Evolutionary conservation across 768 basidiomycete genomes (phyloP), one percentile per base, ranked within the genome.

Genomic region (Rhodotorula paludigena): DNA sequence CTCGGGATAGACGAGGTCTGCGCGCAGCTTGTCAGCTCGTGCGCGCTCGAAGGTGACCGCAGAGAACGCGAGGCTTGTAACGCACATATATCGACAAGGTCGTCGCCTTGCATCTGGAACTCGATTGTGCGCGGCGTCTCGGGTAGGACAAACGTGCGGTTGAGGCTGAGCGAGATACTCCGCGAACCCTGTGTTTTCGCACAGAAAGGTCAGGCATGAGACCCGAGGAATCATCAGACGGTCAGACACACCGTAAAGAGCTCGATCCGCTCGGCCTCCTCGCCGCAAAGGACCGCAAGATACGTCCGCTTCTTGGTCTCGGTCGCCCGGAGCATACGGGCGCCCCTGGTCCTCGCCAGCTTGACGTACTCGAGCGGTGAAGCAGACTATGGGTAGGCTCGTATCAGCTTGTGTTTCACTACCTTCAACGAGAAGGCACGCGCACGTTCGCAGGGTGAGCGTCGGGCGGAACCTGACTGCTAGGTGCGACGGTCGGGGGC

Each of bases 301-400:
- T 93, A 94, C 87, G 92, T 94, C 80, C 91, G 90, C 81, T 86
- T 91, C 63, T 83, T 84, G 9, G 91, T 94, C 79, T 94, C 92
- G 4, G 91, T 89, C 2, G 91, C 86, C 74, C 90, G 90, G 56
- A 94, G 84, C 76, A 89, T 79, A 25, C 92, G 75, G 15, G 91
- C 85, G 59, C 88, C 88, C 77, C 90, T 92, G 7, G 91, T 94
- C 33, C 91, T 88, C 5, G 92, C 91, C 16, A 94, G 83, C 78
- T 94, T 94, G 64, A 92, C 88, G 74, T 91, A 92, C 77, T 93
- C 91, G 45, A 93, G 78, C 77, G 92, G 91, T 2, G 89, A 89
- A 39, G 51, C 41, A 15, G 44, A 42, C 41, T 42, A n/a, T n/a
- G n/a, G n/a, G n/a, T n/a, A n/a, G n/a, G n/a, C n/a, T n/a, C n/a